These are phyloP conservation scores for Xylariomycetidae sp. DNA, from an alignment of 2,329 filamentous ascomycete genomes.

Conservation along the genomic window DNA sequence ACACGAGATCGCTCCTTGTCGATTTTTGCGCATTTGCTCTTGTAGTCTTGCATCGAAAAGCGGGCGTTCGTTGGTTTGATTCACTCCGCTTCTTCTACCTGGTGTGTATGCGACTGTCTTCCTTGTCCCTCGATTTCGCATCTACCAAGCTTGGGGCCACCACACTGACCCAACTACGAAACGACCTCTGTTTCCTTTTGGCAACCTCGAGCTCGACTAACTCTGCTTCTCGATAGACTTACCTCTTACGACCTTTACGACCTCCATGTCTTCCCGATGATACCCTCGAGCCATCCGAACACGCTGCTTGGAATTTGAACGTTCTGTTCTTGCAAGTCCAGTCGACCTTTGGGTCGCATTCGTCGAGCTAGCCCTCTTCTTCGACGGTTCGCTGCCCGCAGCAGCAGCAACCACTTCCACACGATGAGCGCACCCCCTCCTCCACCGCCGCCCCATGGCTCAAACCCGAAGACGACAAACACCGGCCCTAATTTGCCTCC, in stretches of 20 bases:
- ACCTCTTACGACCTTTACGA: constrained; percentile 25
- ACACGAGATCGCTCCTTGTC: too few species aligned
- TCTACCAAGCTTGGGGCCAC: too few species aligned
- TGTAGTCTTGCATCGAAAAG: too few species aligned
- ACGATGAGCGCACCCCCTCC: constrained; percentile 59
- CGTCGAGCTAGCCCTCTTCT: constrained; percentile 3
- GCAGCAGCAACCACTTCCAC: constrained; percentile 13
- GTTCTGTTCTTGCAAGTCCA: constrained; percentile 14
- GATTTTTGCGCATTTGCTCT: too few species aligned
- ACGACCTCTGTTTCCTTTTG: too few species aligned
- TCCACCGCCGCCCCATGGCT: constrained; percentile 78
- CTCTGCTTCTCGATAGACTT: constrained; percentile 4
- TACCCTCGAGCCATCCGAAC: constrained; percentile 22
- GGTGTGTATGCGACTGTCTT: too few species aligned
- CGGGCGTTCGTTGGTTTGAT: too few species aligned
- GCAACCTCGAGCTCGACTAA: constrained; percentile 5
- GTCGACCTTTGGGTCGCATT: constrained; percentile 7
- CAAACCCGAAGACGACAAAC: constrained; percentile 62
- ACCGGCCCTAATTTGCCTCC: constrained; percentile 61
- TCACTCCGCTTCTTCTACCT: too few species aligned
- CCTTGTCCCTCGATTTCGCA: too few species aligned
- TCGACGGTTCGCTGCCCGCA: background rate
- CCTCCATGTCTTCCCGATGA: constrained; percentile 30
- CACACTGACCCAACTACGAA: too few species aligned
- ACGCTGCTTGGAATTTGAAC: constrained; percentile 20